These are phyloP conservation scores for Rhododendron molle DNA, from an alignment of 148 eudicot species.

Conservation along the genomic window DNA sequence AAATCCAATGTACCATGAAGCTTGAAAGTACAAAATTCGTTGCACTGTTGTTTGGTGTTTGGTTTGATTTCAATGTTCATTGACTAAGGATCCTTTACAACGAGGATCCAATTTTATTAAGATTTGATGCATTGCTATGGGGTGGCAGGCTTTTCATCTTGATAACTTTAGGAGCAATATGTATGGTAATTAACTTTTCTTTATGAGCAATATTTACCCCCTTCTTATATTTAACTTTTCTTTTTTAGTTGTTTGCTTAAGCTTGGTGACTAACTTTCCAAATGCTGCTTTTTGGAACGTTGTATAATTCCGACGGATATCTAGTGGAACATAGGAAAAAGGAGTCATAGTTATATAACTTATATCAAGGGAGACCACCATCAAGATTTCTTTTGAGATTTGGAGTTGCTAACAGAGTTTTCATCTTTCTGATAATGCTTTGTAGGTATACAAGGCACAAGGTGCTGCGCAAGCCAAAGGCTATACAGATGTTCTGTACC, in stretches of 20 bases:
- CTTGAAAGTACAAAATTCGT: not conserved
- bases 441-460: conserved; percentile 82
- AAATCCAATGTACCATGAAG: not conserved
- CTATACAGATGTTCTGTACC: conserved; percentile 84
- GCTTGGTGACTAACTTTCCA: not conserved
- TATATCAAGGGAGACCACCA: not conserved
- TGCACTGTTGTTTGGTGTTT: not conserved
- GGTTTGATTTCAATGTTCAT: not conserved
- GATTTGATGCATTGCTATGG: not conserved
- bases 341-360: not conserved
- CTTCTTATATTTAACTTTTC: not conserved
- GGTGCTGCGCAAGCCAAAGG: conserved; percentile 92
- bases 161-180: not conserved
- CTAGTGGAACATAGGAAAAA: not conserved
- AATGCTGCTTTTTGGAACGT: not conserved
- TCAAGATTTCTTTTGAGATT: not conserved
- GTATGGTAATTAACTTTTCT: not conserved
- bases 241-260: not conserved
- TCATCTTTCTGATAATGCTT: not conserved
- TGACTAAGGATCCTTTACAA: not conserved
- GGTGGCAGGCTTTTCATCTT: not conserved
- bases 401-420: not conserved
- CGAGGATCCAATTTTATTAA: not conserved
- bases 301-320: not conserved
- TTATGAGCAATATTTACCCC: not conserved